phyloP scores from a whole-genome alignment of 2,329 filamentous ascomycete species.

The Phyllosticta capitalensis region DNA sequence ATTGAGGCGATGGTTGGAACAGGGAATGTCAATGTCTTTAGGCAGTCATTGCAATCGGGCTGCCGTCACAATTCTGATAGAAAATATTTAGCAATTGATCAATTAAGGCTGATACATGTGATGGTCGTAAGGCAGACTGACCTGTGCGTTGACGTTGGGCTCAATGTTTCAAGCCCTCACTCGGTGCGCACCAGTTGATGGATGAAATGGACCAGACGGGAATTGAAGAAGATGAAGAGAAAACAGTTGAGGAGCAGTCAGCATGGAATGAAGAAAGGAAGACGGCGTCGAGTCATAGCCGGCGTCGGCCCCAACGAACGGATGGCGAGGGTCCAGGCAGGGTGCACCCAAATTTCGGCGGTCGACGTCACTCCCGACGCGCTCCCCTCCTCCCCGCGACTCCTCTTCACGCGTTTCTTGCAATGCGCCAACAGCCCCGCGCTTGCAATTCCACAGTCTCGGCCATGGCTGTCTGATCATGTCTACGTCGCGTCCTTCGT shows the following conservation, averaged over 20 bases:
- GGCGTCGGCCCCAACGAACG: too few relatives aligned
- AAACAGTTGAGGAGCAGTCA: background rate
- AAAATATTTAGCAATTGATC: background rate
- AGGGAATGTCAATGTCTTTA: background rate
- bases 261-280: too few relatives aligned
- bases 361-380: conserved; percentile 3
- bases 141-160: background rate
- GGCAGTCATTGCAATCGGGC: background rate
- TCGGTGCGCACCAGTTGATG: background rate
- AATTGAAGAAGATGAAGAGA: background rate
- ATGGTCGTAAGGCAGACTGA: background rate
- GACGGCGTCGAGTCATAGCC: too few relatives aligned
- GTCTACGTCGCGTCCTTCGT: conserved; percentile 13
- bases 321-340: background rate
- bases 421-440: background rate
- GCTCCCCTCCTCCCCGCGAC: background rate
- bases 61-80: background rate
- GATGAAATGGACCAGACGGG: background rate
- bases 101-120: background rate
- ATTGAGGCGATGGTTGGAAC: background rate
- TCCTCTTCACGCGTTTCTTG: conserved; percentile 1
- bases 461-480: background rate
- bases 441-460: background rate
- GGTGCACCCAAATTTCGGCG: background rate
- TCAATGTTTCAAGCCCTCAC: background rate